Evolutionary conservation across 768 basidiomycete species (phyloP).

Genomic region (Lactarius tabidus): DNA sequence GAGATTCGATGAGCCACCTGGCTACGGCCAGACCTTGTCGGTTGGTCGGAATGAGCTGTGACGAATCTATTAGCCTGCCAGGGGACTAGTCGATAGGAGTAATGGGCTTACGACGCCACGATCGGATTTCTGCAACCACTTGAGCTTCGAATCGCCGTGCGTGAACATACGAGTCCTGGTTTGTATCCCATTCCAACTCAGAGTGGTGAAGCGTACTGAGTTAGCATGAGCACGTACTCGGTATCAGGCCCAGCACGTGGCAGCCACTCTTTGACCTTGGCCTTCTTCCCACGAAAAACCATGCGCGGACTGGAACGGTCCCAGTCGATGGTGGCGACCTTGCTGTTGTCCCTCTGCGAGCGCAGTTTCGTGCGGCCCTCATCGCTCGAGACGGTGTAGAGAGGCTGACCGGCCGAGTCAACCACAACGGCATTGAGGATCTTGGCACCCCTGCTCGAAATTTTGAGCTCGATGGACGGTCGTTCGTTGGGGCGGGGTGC

Average conservation of each 20-base stretch:
- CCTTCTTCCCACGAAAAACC: constrained; percentile 15
- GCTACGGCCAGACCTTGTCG: constrained; percentile 18
- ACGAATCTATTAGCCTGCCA: neutral
- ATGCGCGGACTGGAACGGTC: constrained; percentile 15
- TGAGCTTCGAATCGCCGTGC: constrained; percentile 12
- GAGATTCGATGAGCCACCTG: constrained; percentile 13
- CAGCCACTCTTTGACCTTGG: constrained; percentile 18
- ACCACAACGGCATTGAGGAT: constrained; percentile 10
- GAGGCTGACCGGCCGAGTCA: neutral
- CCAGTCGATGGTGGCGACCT: constrained; percentile 20
- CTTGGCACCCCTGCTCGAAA: constrained; percentile 1
- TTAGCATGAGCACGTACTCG: neutral
- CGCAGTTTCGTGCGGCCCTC: constrained; percentile 8
- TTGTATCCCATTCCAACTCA: neutral
- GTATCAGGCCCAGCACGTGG: constrained; percentile 17
- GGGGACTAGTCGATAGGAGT: neutral
- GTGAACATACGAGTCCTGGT: constrained; percentile 11
- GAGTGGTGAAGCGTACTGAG: neutral
- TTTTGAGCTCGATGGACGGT: constrained; percentile 14
- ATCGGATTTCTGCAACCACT: constrained; percentile 2
- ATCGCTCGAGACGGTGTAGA: constrained; percentile 11
- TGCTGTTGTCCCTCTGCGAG: neutral
- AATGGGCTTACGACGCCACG: constrained; percentile 9
- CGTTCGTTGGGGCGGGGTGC: neutral
- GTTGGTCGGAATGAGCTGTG: constrained; percentile 13